Evolutionary conservation across 352 stramenopile genomes (phyloP).

Genomic region (Nothophytophthora sp.): DNA sequence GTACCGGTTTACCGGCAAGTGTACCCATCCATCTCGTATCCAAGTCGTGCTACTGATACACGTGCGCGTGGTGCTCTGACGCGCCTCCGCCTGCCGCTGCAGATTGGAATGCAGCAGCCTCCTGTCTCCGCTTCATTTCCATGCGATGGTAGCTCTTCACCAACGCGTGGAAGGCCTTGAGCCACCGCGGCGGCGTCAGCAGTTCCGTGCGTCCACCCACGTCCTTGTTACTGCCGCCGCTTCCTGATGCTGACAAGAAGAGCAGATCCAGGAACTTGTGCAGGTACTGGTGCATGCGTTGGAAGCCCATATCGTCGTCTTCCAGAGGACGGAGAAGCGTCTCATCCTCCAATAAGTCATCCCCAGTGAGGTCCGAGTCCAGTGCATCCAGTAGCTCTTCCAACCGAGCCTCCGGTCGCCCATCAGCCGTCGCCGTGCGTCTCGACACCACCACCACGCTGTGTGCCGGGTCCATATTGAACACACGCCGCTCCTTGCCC

Average conservation of each 20-base stretch:
- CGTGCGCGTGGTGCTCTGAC: constrained; percentile 3
- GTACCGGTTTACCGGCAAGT: no score
- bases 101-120: constrained; percentile 15
- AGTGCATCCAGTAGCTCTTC: constrained; percentile 44
- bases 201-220: constrained; percentile 51
- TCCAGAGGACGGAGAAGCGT: constrained; percentile 45
- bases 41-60: no score
- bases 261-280: constrained; percentile 64
- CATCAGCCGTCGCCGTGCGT: constrained; percentile 24
- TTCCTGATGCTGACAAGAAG: constrained; percentile 24
- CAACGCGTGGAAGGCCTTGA: constrained; percentile 60
- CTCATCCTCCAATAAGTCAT: constrained; percentile 16
- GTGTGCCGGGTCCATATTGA: constrained; percentile 70
- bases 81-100: constrained; percentile 1
- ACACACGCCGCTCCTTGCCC: constrained; percentile 68
- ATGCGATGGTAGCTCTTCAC: constrained; percentile 59
- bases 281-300: constrained; percentile 56
- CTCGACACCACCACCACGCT: constrained; percentile 63
- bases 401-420: constrained; percentile 37
- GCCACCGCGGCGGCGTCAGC: constrained; percentile 57
- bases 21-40: no score
- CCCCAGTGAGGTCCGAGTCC: constrained; percentile 26
- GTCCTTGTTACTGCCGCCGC: constrained; percentile 31
- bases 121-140: constrained; percentile 49
- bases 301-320: constrained; percentile 61